Base-by-base conservation (phyloP, 139 green algal species). In the Parachlorella kessleri region DNA sequence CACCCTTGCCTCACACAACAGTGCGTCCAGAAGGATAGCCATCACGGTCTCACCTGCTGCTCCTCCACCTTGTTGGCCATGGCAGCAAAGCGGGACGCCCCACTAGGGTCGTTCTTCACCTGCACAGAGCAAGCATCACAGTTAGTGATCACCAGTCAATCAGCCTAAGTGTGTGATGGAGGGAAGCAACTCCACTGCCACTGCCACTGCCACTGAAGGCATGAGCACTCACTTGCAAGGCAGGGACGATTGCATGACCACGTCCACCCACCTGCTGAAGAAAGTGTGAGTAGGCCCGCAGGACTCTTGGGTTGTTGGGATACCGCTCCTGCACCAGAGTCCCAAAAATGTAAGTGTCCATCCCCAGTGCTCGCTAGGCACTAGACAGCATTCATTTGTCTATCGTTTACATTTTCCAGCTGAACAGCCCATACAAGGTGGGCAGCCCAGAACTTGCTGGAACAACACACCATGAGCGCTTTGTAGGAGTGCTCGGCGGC, bases 71-170 rank as follows among this genome's bases (percentile, higher is more conserved):
- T 40, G 0, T 37, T 30, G 4, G 70, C 70, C 14, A 41, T 65
- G 8, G 30, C 40, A 1, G 4, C 41, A 26, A 41, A 75, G n/a
- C 70, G 40, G 1, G 70, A 23, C 1, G 37, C 21, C 30, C 70
- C 70, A 41, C 64, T 40, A 1, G 70, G 70, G 32, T 75, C 70
- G 32, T 66, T 75, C 70, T 75, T 75, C 18, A 75, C 30, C 70
- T 74, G 69, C 30, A 72, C 1, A 18, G 35, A 2, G 35, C 18
- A 10, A 48, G 21, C 9, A n/a, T n/a, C n/a, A n/a, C n/a, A n/a
- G n/a, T n/a, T n/a, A n/a, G n/a, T n/a, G n/a, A n/a, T n/a, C n/a
- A n/a, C n/a, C n/a, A n/a, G n/a, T n/a, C n/a, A n/a, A n/a, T n/a
- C n/a, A n/a, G n/a, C n/a, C n/a, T n/a, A n/a, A n/a, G n/a, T n/a